Evolutionary conservation across 2,329 filamentous ascomycete species (phyloP), one percentile per base, ranked within the genome.

Genomic region (Macrophomina tecta): DNA sequence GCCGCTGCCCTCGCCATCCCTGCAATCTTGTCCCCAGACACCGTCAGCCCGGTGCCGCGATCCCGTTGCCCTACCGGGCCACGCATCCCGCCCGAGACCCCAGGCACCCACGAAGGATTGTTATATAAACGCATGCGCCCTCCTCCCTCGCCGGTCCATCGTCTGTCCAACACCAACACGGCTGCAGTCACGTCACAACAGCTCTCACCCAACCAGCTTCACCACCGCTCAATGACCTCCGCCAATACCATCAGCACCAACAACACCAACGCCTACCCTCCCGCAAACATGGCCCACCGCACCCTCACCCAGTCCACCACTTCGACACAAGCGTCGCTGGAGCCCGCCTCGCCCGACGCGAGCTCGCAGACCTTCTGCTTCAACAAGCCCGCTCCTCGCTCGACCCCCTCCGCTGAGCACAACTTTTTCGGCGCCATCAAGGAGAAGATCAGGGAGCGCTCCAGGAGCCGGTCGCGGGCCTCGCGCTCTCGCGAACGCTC

Each of bases 361-460:
- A 51, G 38, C 62, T 64, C 67, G 32, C 52, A 49, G 38, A 66
- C 61, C 9, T 64, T 52, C 32, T 62, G 58, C 66, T 55, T 64
- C 63, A 66, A 53, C 66, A 64, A 58, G 62, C 64, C 66, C 4
- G 23, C 49, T 2, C 55, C 62, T 23, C 46, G 64, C 48, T 61
- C 72, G 11, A 60, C 65, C 16, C 76, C 73, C 8, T 73, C 75
- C 9, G 71, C 72, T 36, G 74, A 78, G 56, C 70, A 73, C 34
- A 73, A 72, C 1, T 79, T 79, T 71, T 78, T 79, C 66, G 73
- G 74, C 32, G 74, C 76, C 63, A 76, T 79, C 69, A 72, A 73
- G 52, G 71, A 73, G 28, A 72, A 73, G 51, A 72, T 79, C 32
- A 70, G 70, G n/a, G 75, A 75, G 18, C 74, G 76, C 38, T 78